phyloP scores from a whole-genome alignment of 192 early-diverging fungal species.

The Coemansia interrupta region DNA sequence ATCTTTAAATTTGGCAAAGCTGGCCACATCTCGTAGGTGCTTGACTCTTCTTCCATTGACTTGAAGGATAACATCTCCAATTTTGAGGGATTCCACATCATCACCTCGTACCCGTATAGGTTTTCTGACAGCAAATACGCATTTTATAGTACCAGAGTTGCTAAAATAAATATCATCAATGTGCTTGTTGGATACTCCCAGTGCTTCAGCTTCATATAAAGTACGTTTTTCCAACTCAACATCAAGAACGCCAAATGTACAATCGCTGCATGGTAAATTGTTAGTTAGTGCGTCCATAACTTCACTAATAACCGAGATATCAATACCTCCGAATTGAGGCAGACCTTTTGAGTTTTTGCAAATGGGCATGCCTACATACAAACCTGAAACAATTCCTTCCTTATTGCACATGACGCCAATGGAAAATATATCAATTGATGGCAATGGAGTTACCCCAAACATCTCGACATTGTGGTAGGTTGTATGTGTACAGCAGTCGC shows the following conservation, averaged over 20 bases:
- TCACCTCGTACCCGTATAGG: constrained; percentile 6
- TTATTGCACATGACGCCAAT: constrained; percentile 1
- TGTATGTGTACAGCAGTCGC: background rate
- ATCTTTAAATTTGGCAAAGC: constrained; percentile 8
- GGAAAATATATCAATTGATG: background rate
- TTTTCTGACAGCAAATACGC: constrained; percentile 14
- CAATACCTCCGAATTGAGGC: constrained; percentile 9
- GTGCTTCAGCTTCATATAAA: constrained; percentile 15
- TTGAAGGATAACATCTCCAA: constrained; percentile 33
- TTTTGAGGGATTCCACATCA: constrained; percentile 12
- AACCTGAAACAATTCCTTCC: background rate
- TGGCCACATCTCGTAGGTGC: constrained; percentile 23
- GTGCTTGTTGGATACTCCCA: constrained; percentile 14
- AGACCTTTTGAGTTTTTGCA: background rate
- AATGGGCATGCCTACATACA: background rate
- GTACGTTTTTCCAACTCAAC: constrained; percentile 19
- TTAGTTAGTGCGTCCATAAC: too few relatives aligned
- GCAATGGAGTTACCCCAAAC: background rate
- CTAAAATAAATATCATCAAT: constrained; percentile 4
- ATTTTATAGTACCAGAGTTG: background rate
- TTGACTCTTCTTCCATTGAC: constrained; percentile 9
- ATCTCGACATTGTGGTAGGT: constrained; percentile 2
- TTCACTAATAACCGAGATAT: constrained; percentile 3
- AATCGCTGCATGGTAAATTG: too few relatives aligned
- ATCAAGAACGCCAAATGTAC: constrained; percentile 15